Conservation (phyloP, 1,139 yeast genomes). For the Saccharomyces hybrid region DNA sequence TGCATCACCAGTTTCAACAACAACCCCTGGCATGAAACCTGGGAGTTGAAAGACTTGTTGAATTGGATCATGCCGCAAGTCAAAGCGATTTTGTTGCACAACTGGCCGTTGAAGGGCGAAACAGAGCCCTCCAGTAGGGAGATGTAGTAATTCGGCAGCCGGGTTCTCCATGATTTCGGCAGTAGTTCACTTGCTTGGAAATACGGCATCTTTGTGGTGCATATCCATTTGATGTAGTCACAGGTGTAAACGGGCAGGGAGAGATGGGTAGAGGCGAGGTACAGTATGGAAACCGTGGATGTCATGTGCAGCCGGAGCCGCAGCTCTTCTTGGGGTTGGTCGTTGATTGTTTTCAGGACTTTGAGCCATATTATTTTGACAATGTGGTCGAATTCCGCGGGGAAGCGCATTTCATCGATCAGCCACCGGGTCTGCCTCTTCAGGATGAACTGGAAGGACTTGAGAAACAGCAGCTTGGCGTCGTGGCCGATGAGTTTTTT, state of each 20-base stretch:
- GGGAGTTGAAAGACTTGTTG: conserved; percentile 9
- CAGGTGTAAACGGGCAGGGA: conserved; percentile 24
- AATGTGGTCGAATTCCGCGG: conserved; percentile 35
- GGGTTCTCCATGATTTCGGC: conserved; percentile 24
- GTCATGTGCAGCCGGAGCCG: conserved; percentile 27
- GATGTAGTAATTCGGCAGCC: conserved; percentile 28
- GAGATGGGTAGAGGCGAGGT: conserved; percentile 24
- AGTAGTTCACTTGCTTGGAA: conserved; percentile 19
- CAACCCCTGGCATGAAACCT: conserved; percentile 14
- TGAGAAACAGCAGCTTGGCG: conserved; percentile 42
- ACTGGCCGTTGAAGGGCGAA: conserved; percentile 21
- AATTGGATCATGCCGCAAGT: conserved; percentile 14
- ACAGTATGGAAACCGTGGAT: conserved; percentile 23
- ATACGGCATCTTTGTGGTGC: conserved; percentile 22
- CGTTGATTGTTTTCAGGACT: conserved; percentile 30
- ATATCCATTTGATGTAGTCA: conserved; percentile 25
- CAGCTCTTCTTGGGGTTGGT: conserved; percentile 27
- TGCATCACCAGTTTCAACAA: conserved; percentile 18
- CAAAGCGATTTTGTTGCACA: conserved; percentile 17
- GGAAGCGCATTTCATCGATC: conserved; percentile 30
- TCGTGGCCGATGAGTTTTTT: conserved; percentile 44
- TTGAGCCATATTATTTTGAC: conserved; percentile 49
- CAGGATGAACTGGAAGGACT: conserved; percentile 50
- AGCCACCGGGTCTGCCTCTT: conserved; percentile 43
- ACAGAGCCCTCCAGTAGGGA: conserved; percentile 25